Evolutionary conservation across 805 yeast species (phyloP).

Genomic region (Blastobotrys robertii): DNA sequence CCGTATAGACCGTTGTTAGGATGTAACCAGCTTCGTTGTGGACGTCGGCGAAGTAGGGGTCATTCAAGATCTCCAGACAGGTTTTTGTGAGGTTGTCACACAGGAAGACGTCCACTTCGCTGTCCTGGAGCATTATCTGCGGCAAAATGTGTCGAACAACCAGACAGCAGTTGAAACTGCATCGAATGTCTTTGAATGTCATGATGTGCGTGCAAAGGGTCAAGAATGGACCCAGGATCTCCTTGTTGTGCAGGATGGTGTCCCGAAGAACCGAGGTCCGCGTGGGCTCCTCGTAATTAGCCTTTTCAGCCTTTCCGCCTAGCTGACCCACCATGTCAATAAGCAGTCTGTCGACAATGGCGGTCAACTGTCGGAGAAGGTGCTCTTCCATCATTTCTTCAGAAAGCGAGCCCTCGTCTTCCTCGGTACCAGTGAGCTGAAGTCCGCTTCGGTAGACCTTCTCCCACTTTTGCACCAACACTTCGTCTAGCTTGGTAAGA

Average conservation of each 20-base stretch:
- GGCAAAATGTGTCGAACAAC: conserved; percentile 66
- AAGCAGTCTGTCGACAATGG: conserved; percentile 76
- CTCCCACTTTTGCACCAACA: conserved; percentile 73
- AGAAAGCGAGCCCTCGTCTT: conserved; percentile 74
- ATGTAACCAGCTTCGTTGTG: conserved; percentile 90
- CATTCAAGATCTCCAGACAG: conserved; percentile 55
- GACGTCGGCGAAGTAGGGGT: conserved; percentile 73
- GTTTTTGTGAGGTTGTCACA: conserved; percentile 61
- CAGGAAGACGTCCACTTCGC: conserved; percentile 63
- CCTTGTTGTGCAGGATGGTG: conserved; percentile 53
- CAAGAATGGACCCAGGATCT: conserved; percentile 67
- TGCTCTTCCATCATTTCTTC: conserved; percentile 99
- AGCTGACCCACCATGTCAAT: conserved; percentile 84
- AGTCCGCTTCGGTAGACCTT: conserved; percentile 42
- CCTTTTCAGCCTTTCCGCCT: conserved; percentile 29
- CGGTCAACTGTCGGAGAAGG: conserved; percentile 82
- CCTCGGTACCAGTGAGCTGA: conserved; percentile 41
- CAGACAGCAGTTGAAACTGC: conserved; percentile 82
- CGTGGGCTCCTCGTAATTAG: conserved; percentile 19
- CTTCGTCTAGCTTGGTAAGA: conserved; percentile 58
- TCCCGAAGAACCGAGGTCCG: conserved; percentile 48
- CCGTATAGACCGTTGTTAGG: conserved; percentile 67
- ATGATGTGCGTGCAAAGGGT: conserved; percentile 67
- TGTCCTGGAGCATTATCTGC: conserved; percentile 57
- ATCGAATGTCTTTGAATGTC: conserved; percentile 78